Base-by-base conservation (phyloP, 139 green algal genomes). In the Zygnema cylindricum region DNA sequence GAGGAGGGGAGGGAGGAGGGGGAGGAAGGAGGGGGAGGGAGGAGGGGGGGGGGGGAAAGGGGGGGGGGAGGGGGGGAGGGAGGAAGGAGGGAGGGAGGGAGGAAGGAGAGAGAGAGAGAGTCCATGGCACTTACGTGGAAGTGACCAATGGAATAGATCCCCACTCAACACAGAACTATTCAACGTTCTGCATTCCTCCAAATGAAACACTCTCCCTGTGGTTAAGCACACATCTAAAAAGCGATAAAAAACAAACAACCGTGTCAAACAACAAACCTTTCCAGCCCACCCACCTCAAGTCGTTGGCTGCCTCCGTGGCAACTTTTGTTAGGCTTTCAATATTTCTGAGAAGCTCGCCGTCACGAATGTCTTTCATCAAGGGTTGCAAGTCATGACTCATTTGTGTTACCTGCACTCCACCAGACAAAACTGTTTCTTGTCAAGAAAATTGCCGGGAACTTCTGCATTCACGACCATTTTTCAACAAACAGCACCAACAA, bases 141-240 rank as follows among this genome's bases (percentile, higher is more conserved):
- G n/a, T n/a, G n/a, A n/a, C n/a, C n/a, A n/a, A n/a, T n/a, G n/a
- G n/a, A n/a, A n/a, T n/a, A n/a, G n/a, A n/a, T 96, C 97, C 11
- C 96, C 94, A 1, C 95, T 98, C 77, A 99, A 87, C 43, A 99
- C 95, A 36, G 89, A 92, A 71, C 88, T 93, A 92, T 98, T 96
- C 87, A 99, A 94, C 42, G 87, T 23, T 77, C 86, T 91, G 85
- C 82, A 16, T 11, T 43, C 43, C 32, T 23, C n/a, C n/a, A n/a
- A n/a, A n/a, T n/a, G 86, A 39, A 86, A 32, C 40, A 42, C 36
- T 30, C 1, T 40, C 85, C 16, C 33, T 23, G 7, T 3, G 71
- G 7, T 79, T 16, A 7, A 41, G 38, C 43, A 38, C 3, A 84
- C 23, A 55, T 36, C 36, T 38, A n/a, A 2, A 83, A 41, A 25